phyloP scores from a whole-genome alignment of 345 rosid species.

The rapeseed (Brassica napus) region Da-Ae NC_063436.1:32457501-32458000 shows the following conservation, averaged over 20 bases:
- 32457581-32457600: not conserved
- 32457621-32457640: not conserved
- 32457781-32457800: constrained; percentile 91
- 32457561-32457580: constrained; percentile 68
- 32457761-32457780: constrained; percentile 83
- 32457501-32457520: constrained; percentile 87
- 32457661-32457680: constrained; percentile 45
- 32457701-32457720: constrained; percentile 66
- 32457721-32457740: constrained; percentile 78
- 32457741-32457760: constrained; percentile 81
- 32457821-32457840: not conserved
- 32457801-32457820: constrained; percentile 21
- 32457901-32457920: constrained; percentile 71
- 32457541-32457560: constrained; percentile 73
- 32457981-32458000: constrained; percentile 59
- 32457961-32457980: constrained; percentile 73
- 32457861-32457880: constrained; percentile 37
- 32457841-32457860: not conserved
- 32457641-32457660: not conserved
- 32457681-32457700: constrained; percentile 76
- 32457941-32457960: constrained; percentile 82
- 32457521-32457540: constrained; percentile 86
- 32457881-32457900: constrained; percentile 72
- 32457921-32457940: constrained; percentile 72
- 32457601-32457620: not conserved